phyloP scores from a whole-genome alignment of 441 rosid species.

The Pelargonium cotyledonis region DNA sequence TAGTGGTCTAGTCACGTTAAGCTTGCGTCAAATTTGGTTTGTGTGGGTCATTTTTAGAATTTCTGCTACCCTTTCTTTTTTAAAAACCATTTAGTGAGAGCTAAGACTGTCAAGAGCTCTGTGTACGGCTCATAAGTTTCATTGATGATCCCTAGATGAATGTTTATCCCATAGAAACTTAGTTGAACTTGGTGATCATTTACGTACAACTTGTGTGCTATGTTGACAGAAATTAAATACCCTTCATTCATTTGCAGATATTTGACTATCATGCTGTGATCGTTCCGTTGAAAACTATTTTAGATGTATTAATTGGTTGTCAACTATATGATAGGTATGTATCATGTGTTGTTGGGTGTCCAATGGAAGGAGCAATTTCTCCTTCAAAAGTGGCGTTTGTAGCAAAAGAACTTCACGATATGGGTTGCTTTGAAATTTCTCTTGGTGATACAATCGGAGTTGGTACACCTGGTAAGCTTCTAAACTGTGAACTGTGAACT shows the following conservation, averaged over 20 bases:
- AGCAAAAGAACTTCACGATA: constrained; percentile 74
- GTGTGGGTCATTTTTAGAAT: too few species aligned
- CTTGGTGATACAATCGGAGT: constrained; percentile 89
- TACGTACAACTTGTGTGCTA: neutral
- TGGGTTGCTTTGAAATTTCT: constrained; percentile 98
- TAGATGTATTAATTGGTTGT: constrained; percentile 15
- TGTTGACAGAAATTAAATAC: neutral
- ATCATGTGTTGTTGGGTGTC: constrained; percentile 91
- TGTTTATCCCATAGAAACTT: neutral
- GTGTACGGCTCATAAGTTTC: neutral
- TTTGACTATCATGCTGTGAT: too few species aligned
- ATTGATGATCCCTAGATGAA: neutral
- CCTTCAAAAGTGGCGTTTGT: constrained; percentile 84
- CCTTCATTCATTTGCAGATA: neutral
- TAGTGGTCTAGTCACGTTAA: too few species aligned
- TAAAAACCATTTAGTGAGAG: too few species aligned
- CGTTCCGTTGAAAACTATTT: neutral
- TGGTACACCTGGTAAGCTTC: constrained; percentile 81
- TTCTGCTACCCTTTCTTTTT: too few species aligned
- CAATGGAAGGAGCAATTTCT: constrained; percentile 70
- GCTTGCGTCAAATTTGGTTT: too few species aligned
- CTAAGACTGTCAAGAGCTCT: neutral
- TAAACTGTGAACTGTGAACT: neutral
- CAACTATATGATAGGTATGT: constrained; percentile 59
- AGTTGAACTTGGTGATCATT: neutral